A percentile compares a stretch with the other conserved stretches of the same genome.
Conservation (phyloP, 257 asterid genomes). For the Cruciata laevipes region DNA sequence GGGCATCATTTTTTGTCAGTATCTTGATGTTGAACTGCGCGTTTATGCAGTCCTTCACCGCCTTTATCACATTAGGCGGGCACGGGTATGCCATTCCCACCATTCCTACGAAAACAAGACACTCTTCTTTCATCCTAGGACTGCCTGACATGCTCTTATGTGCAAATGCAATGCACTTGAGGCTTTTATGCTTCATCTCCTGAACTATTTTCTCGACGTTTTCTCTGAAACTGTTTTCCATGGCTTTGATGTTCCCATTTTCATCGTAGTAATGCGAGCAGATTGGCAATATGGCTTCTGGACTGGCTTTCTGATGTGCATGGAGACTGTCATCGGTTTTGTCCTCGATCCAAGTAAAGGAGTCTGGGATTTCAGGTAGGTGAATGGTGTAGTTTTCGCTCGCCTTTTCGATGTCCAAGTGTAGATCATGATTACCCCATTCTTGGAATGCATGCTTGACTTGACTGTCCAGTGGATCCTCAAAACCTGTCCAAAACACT, state of each 20-base stretch:
- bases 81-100: conserved; percentile 57
- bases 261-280: conserved; percentile 37
- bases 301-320: conserved; percentile 55
- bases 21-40: conserved; percentile 59
- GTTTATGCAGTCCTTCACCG: conserved; percentile 37
- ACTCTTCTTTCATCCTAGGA: conserved; percentile 17
- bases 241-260: conserved; percentile 22
- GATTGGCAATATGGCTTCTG: conserved; percentile 46
- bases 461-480: conserved; percentile 39
- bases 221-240: conserved; percentile 25
- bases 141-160: conserved; percentile 17
- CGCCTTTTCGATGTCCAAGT: conserved; percentile 27
- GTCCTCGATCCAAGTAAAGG: conserved; percentile 26
- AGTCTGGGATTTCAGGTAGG: conserved; percentile 32
- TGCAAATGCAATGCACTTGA: conserved; percentile 57
- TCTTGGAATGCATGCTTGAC: conserved; percentile 42
- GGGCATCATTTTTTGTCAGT: conserved; percentile 54
- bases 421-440: conserved; percentile 42
- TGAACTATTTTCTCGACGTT: conserved; percentile 26
- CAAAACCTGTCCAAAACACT: conserved; percentile 32
- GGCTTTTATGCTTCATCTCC: conserved; percentile 51
- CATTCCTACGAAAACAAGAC: conserved; percentile 40
- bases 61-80: conserved; percentile 40
- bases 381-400: conserved; percentile 28
- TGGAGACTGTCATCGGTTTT: conserved; percentile 11